Evolutionary conservation across 148 eudicot species (phyloP).

Genomic region (Rhododendron kiyosumense): DNA sequence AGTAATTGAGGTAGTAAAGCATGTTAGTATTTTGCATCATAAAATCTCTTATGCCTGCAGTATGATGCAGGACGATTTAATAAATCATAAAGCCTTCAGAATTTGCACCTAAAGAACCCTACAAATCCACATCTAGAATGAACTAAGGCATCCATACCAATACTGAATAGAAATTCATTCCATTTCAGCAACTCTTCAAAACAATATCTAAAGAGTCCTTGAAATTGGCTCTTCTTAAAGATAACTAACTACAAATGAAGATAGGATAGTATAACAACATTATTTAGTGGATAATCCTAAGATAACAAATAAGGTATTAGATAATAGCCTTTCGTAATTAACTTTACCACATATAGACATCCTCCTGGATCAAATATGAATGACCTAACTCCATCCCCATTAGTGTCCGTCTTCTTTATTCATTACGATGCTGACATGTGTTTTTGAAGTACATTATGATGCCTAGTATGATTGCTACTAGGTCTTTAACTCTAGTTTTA

Average conservation of each 20-base stretch:
- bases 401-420: neutral
- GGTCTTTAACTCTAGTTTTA: neutral
- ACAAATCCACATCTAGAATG: neutral
- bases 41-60: neutral
- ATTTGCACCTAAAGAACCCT: neutral
- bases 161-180: neutral
- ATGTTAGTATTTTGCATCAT: neutral
- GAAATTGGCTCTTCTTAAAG: neutral
- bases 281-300: neutral
- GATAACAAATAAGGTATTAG: neutral
- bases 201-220: neutral
- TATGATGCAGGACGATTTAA: neutral
- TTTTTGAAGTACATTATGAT: neutral
- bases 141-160: neutral
- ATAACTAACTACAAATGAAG: neutral
- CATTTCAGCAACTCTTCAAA: neutral
- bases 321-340: neutral
- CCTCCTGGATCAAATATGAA: neutral
- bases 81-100: neutral
- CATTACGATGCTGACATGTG: neutral
- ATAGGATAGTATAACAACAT: neutral
- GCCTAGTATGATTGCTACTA: neutral
- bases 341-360: neutral
- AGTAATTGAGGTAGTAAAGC: slow-evolving; percentile 56
- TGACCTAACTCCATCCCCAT: neutral